phyloP scores from a whole-genome alignment of 116 monocot species.

The Phalaenopsis hybrid region DNA sequence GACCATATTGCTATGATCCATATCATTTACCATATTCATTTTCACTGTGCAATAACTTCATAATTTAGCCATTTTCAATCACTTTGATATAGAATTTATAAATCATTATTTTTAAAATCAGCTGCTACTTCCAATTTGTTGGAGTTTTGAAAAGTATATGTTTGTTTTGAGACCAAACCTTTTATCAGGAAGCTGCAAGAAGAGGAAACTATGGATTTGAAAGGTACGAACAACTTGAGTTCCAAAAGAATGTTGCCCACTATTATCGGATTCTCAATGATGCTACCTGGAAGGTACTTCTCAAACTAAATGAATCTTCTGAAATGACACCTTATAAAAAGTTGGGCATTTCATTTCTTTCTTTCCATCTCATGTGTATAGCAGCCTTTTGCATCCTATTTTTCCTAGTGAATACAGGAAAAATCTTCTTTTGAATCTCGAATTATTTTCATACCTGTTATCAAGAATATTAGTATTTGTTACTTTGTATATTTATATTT shows the following conservation, averaged over 20 bases:
- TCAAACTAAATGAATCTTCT: not conserved
- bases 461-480: too few relatives aligned
- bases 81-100: not conserved
- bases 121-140: not conserved
- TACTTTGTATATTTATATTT: not conserved
- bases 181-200: slow-evolving; percentile 76
- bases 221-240: slow-evolving; percentile 91
- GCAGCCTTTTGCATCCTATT: not conserved
- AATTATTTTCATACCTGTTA: not conserved
- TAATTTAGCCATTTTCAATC: not conserved
- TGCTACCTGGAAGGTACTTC: slow-evolving; percentile 74
- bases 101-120: not conserved
- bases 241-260: slow-evolving; percentile 70
- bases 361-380: not conserved
- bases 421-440: not conserved
- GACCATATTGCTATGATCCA: not conserved
- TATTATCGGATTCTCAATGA: slow-evolving; percentile 50
- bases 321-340: not conserved
- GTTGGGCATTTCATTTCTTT: not conserved
- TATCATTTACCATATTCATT: not conserved
- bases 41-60: not conserved
- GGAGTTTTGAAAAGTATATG: not conserved
- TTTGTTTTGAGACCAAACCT: not conserved
- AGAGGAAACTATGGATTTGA: slow-evolving; percentile 88
- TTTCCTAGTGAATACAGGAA: not conserved